These are phyloP conservation scores for Pseudogymnoascus destructans DNA, from an alignment of 2,329 filamentous ascomycete genomes.

Conservation along the genomic window DNA sequence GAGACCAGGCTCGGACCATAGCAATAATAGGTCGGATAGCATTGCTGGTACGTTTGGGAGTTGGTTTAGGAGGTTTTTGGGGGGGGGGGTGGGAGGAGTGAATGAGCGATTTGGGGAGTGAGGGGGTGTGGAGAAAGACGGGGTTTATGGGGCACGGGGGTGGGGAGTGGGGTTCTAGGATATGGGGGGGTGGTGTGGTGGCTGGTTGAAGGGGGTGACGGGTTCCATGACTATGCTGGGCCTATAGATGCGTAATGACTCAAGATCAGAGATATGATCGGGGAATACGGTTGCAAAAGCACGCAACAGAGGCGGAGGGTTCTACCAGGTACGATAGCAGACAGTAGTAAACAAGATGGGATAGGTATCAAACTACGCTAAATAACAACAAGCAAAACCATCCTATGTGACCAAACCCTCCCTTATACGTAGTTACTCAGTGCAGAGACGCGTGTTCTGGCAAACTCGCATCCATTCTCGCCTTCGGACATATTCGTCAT, in stretches of 20 bases:
- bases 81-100: not conserved
- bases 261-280: not conserved
- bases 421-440: slow-evolving; percentile 34
- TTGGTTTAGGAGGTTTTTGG: slow-evolving; percentile 3
- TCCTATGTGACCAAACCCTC: not conserved
- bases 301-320: not conserved
- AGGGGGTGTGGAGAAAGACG: not conserved
- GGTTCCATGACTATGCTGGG: not conserved
- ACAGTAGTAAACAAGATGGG: slow-evolving; percentile 4
- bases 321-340: not conserved
- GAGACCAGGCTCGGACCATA: not conserved
- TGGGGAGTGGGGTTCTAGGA: not conserved
- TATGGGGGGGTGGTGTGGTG: not conserved
- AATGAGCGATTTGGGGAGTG: not conserved
- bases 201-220: not conserved
- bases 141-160: not conserved
- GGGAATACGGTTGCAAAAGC: not conserved
- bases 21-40: not conserved
- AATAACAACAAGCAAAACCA: not conserved
- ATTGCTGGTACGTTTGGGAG: not conserved
- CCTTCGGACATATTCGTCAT: slow-evolving; percentile 45
- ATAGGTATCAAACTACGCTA: slow-evolving; percentile 13
- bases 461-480: slow-evolving; percentile 44
- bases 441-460: slow-evolving; percentile 45
- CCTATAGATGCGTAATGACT: slow-evolving; percentile 1